Evolutionary conservation across 345 rosid species (phyloP), one percentile per base, ranked within the genome.

Genomic region (Camelina laxa): DNA sequence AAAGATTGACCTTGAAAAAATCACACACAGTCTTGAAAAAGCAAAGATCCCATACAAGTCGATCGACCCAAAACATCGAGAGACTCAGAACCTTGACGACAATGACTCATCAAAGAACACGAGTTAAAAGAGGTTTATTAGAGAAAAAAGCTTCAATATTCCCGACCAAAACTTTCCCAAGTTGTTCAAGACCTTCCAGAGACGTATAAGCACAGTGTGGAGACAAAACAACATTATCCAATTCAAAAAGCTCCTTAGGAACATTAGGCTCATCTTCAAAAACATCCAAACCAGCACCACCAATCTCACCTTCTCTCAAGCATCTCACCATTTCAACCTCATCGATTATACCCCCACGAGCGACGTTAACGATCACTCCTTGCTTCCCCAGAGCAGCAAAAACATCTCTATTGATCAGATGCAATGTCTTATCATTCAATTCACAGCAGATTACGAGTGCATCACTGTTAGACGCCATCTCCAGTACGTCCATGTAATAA

Each of bases 281-380:
- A 56, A 31, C 21, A 56, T 56, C 61, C 33, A 56, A 56, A 56
- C 39, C 60, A 56, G 60, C 60, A n/a, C 60, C 60, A 56, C 60
- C 38, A 15, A 30, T 56, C 60, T 55, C 59, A 54, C 59, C 36
- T 24, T 54, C 59, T 24, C 59, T 54, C 59, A 54, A 54, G 19
- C 60, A 27, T 55, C 36, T 55, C 21, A 56, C 39, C 60, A 56
- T 15, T 30, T 56, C 61, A 15, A 7, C 39, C 19, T 56, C 39
- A 30, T 31, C 61, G 19, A 56, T 4, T 56, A 56, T 56, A 31
- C 3, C 61, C 39, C 61, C 61, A 56, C 61, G 61, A 56, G 61
- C 39, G 0, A 56, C 61, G 9, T 56, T 56, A 56, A 56, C 39
- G 3, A 56, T 9, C 61, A 56, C 61, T 8, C 61, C 60, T 30